These are phyloP conservation scores for Apiospora phragmitis DNA, from an alignment of 2,329 filamentous ascomycete genomes.

Conservation along the genomic window DNA sequence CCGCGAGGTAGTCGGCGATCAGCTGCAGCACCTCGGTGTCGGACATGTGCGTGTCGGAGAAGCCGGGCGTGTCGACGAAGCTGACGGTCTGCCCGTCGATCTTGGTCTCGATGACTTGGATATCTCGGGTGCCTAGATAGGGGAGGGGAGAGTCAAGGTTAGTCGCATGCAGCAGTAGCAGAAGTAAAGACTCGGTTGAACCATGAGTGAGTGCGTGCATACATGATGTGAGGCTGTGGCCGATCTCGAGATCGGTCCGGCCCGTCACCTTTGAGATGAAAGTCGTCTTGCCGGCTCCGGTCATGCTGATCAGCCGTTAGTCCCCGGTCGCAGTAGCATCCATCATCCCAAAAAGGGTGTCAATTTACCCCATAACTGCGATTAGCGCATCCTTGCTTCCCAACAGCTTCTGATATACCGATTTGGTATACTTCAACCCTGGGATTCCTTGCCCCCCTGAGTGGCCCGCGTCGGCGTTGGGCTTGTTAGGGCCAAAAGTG, in stretches of 20 bases:
- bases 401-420: slow-evolving; percentile 4
- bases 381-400: slow-evolving; percentile 10
- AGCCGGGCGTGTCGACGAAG: slow-evolving; percentile 48
- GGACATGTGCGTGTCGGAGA: slow-evolving; percentile 43
- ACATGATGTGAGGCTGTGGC: slow-evolving; percentile 36
- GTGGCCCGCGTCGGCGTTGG: neutral
- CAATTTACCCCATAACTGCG: slow-evolving; percentile 9
- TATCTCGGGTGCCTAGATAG: slow-evolving; percentile 29
- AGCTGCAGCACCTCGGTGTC: slow-evolving; percentile 46
- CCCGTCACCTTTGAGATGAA: slow-evolving; percentile 37
- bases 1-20: slow-evolving; percentile 39
- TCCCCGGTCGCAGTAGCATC: neutral
- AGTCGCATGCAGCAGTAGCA: neutral
- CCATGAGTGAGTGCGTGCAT: slow-evolving; percentile 8
- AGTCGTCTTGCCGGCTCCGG: slow-evolving; percentile 38
- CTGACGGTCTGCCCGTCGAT: slow-evolving; percentile 29
- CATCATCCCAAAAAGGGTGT: neutral
- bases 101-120: slow-evolving; percentile 29
- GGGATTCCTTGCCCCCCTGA: neutral
- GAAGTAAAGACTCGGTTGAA: neutral
- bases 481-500: neutral
- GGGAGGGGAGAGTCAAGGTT: neutral
- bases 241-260: slow-evolving; percentile 31
- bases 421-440: slow-evolving; percentile 7
- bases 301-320: slow-evolving; percentile 25